Percentiles rank a stretch among this genome's conserved stretches.
These are phyloP conservation scores for Kodamaea neixiangensis DNA, from an alignment of 805 yeast species.

Conservation along the genomic window DNA sequence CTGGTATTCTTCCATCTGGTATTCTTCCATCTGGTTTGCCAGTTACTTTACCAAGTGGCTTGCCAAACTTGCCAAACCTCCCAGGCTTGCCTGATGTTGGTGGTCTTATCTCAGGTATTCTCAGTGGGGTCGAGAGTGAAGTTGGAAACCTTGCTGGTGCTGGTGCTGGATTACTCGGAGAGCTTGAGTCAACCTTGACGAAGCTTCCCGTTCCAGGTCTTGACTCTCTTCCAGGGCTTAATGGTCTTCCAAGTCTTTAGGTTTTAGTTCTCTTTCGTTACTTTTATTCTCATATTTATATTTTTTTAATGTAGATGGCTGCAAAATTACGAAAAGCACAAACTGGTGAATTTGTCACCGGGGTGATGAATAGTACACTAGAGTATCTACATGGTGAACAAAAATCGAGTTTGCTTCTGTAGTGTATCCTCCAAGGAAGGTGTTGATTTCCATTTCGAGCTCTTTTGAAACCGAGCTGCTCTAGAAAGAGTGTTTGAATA, in stretches of 20 bases:
- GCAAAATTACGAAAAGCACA: too few species aligned
- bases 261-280: background rate
- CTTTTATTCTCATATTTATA: background rate
- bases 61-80: background rate
- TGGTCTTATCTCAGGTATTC: background rate
- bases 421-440: too few species aligned
- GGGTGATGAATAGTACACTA: too few species aligned
- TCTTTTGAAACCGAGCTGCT: too few species aligned
- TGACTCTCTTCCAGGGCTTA: background rate
- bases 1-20: too few species aligned
- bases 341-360: too few species aligned
- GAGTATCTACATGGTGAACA: too few species aligned
- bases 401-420: too few species aligned
- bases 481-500: too few species aligned
- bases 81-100: background rate
- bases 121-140: background rate
- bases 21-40: slow-evolving; percentile 2
- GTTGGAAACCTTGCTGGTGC: background rate
- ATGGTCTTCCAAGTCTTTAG: background rate
- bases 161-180: background rate
- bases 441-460: too few species aligned
- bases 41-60: background rate
- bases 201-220: slow-evolving; percentile 3
- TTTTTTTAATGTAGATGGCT: background rate
- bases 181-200: slow-evolving; percentile 1